Conservation (phyloP, 345 rosid genomes). For the Dipteronia sinensis region DNA sequence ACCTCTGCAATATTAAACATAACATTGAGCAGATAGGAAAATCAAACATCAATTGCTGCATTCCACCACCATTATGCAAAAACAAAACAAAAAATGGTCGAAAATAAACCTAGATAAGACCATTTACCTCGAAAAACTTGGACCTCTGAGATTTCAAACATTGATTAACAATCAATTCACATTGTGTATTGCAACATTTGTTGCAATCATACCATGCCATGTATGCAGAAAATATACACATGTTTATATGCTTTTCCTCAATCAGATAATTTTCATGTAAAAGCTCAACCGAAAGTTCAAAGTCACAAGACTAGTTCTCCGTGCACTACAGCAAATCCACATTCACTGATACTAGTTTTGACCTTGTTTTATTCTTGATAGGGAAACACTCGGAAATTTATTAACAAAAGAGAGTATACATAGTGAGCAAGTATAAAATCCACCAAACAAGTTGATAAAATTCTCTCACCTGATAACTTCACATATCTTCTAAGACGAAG, state of each 20-base stretch:
- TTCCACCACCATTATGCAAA: background rate
- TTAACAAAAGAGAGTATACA: too few species aligned
- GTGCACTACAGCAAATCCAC: background rate
- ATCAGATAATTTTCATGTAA: background rate
- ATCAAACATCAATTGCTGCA: background rate
- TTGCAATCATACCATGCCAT: background rate
- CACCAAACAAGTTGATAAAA: background rate
- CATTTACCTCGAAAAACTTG: background rate
- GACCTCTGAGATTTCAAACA: too few species aligned
- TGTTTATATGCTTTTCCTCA: background rate
- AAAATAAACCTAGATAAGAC: background rate
- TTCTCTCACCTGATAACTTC: background rate
- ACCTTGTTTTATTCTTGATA: too few species aligned
- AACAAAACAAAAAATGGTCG: background rate
- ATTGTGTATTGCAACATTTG: background rate
- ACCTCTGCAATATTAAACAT: background rate
- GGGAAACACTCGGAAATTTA: too few species aligned
- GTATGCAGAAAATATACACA: background rate
- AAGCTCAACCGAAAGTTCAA: background rate
- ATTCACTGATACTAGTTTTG: background rate
- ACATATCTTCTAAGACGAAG: background rate
- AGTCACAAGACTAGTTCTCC: background rate
- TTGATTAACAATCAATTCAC: background rate
- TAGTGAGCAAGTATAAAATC: background rate
- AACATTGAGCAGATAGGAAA: background rate